These are phyloP conservation scores for Citrus sp. DNA, from an alignment of 345 rosid species.

Conservation along the genomic window DNA sequence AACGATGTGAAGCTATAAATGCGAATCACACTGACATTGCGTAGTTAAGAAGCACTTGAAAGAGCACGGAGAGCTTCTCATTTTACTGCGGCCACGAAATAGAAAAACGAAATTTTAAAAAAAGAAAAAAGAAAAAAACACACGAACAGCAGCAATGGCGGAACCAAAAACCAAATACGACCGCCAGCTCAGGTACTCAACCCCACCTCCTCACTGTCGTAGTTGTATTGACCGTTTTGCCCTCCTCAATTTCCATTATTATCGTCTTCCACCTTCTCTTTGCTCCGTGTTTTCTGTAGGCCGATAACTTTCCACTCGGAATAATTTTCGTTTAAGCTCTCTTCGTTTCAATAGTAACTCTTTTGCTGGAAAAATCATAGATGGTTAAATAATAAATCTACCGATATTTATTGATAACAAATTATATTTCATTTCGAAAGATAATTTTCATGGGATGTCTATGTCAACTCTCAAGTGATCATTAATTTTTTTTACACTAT, in stretches of 20 bases:
- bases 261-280: neutral
- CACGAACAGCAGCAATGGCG: constrained; percentile 40
- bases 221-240: neutral
- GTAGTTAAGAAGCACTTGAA: constrained; percentile 13
- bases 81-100: neutral
- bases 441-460: neutral
- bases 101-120: neutral
- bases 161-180: constrained; percentile 89
- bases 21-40: neutral
- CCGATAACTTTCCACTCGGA: neutral
- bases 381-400: neutral
- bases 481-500: no score
- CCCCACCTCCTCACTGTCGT: neutral
- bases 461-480: neutral
- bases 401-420: no score
- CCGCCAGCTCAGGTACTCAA: constrained; percentile 84
- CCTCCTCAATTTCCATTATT: neutral
- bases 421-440: neutral
- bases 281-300: neutral
- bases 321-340: neutral
- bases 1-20: neutral
- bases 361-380: neutral
- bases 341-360: neutral
- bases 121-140: neutral
- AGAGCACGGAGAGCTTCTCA: no score